Base-by-base conservation (phyloP, 1,284 basidiomycete species). In the Cutaneotrichosporon cavernicola region DNA sequence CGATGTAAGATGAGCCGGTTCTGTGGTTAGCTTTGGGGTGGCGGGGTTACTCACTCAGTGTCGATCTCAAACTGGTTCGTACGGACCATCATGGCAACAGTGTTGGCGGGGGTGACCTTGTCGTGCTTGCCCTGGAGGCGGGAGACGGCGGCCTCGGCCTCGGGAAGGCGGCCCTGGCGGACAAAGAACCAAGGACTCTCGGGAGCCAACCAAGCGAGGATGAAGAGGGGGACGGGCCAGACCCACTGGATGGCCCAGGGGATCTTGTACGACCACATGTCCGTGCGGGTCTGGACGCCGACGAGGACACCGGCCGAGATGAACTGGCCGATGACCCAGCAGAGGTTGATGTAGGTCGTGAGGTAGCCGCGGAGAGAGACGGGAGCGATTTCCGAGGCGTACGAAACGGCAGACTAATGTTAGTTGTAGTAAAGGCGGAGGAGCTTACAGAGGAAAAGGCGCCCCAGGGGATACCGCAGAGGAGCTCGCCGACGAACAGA, bases 321-420 rank as follows among this genome's bases (percentile, higher is more conserved):
- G 36, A 67, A 56, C 58, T 73, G 72, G 13, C 81, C 81, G 38
- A 81, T 73, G 32, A 80, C 83, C 83, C 83, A 84, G 73, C 83
- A 84, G 32, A 83, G 72, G 74, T 83, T 83, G 69, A 84, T 81
- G 59, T 70, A 73, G 10, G 71, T 71, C 13, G 73, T 75, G 11
- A 72, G 62, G 59, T 72, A 72, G 30, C 69, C 67, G 55, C 73
- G 70, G 18, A 73, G 66, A 18, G 61, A 56, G 16, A 71, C 58
- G 2, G 83, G 83, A 40, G 78, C 79, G 21, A 84, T 78, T 51
- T 85, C 84, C 18, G 80, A 76, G 10, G 84, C 84, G 68, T 83
- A 85, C 1, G 82, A 62, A 21, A 62, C 61, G 0, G 65, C 64
- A 0, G 65, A 67, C 31, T 53, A 31, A 30, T 16, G 51, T 53